Evolutionary conservation across 192 early-diverging fungal species (phyloP).

Genomic region (Geranomyces michiganensis): DNA sequence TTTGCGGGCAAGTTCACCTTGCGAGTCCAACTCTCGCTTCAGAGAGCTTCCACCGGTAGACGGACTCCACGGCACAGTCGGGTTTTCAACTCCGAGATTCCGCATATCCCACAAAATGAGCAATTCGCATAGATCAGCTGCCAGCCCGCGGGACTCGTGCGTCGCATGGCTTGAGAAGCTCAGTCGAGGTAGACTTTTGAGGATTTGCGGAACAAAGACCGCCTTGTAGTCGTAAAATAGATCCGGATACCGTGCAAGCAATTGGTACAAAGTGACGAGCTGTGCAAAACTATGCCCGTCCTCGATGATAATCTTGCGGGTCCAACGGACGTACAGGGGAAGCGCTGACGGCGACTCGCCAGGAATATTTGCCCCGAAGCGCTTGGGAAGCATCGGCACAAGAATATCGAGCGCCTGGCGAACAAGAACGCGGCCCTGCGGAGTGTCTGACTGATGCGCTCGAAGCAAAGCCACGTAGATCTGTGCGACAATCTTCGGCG

Average conservation of each 20-base stretch:
- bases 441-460: slow-evolving; percentile 82
- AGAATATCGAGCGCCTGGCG: slow-evolving; percentile 94
- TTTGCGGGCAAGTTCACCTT: background rate
- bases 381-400: slow-evolving; percentile 85
- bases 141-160: slow-evolving; percentile 80
- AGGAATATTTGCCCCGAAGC: slow-evolving; percentile 49
- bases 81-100: background rate
- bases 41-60: too few relatives aligned
- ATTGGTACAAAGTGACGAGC: slow-evolving; percentile 87
- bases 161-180: slow-evolving; percentile 84
- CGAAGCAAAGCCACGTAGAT: slow-evolving; percentile 85
- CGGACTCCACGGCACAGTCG: slow-evolving; percentile 5
- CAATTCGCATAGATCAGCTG: slow-evolving; percentile 88
- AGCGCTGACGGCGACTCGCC: slow-evolving; percentile 33
- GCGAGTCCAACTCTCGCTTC: background rate
- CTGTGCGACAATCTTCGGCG: slow-evolving; percentile 82
- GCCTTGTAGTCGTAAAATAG: slow-evolving; percentile 88
- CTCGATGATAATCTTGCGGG: slow-evolving; percentile 86
- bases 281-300: slow-evolving; percentile 88
- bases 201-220: slow-evolving; percentile 89
- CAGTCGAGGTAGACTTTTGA: slow-evolving; percentile 82
- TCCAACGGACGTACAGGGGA: slow-evolving; percentile 87
- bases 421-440: slow-evolving; percentile 73
- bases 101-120: slow-evolving; percentile 87
- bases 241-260: slow-evolving; percentile 84